A percentile compares a stretch with the other conserved stretches of the same genome.
These are phyloP conservation scores for Vigna nakashimae DNA, from an alignment of 306 rosid genomes.

Conservation along the genomic window DNA sequence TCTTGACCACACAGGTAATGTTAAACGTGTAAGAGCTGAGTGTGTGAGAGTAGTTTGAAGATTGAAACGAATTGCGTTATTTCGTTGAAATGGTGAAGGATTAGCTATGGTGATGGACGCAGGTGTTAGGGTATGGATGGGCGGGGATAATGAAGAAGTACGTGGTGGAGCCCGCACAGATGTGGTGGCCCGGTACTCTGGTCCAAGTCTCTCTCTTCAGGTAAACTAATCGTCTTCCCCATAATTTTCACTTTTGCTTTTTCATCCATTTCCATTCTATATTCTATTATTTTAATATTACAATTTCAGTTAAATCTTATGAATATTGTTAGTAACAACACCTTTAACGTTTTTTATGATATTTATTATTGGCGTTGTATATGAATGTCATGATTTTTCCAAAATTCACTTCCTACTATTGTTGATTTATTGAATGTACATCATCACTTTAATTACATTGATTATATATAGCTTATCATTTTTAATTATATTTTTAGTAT, in stretches of 20 bases:
- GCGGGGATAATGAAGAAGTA: conserved; percentile 76
- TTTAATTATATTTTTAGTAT: background rate
- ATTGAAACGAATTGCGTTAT: background rate
- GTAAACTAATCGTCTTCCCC: conserved; percentile 32
- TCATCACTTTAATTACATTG: too few species aligned
- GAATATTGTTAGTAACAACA: too few species aligned
- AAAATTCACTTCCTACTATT: too few species aligned
- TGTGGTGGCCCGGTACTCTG: conserved; percentile 81
- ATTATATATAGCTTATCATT: too few species aligned
- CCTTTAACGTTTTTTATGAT: too few species aligned
- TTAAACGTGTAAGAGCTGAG: background rate
- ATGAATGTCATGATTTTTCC: too few species aligned
- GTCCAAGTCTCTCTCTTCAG: conserved; percentile 81
- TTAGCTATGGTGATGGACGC: background rate
- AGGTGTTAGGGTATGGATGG: conserved; percentile 89
- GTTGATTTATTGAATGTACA: too few species aligned
- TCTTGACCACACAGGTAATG: conserved; percentile 67
- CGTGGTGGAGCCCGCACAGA: conserved; percentile 76
- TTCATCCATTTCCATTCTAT: background rate
- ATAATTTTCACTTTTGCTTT: background rate
- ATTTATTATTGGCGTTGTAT: too few species aligned
- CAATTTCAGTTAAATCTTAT: too few species aligned
- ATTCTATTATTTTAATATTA: too few species aligned
- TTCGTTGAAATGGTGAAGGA: background rate
- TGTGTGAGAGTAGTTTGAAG: too few species aligned